Base-by-base conservation (phyloP, 108 stramenopile species). In the Fragilariopsis cylindrus region DNA sequence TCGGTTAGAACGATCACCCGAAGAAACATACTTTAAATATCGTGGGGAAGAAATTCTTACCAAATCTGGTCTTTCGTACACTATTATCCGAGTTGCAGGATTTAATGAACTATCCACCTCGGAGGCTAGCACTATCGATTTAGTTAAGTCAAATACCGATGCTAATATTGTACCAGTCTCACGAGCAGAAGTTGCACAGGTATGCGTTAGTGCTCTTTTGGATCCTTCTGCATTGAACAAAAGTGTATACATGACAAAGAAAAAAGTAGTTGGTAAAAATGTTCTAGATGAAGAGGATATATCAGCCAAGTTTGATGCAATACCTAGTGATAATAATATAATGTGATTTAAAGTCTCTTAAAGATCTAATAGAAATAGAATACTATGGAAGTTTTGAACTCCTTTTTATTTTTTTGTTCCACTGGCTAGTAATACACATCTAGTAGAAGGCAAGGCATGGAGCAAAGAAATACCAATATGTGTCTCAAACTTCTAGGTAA, bases 1-100 rank as follows among this genome's bases (percentile, higher is more conserved):
- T 19, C 12, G 15, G 21, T 45, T 40, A 41, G 73, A 73, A 62
- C 85, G 92, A 15, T 87, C 67, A 52, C 44, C 74, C 5, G 89
- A 89, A 69, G 92, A 91, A 70, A 88, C 89, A 3, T 94, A 94
- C 69, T 94, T 81, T 82, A 94, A 94, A 64, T 94, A 86, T 63
- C 83, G 82, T 40, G 93, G 90, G 0, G 93, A 94, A 71, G 89
- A 94, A 64, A 90, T 92, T 18, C 71, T 94, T 55, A 87, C 83
- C 72, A 84, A 85, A 42, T 91, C 90, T 73, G 93, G 93, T 30
- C 65, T 93, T 69, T 79, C 71, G 76, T 88, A 76, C 55, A 79
- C 88, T 21, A 91, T 93, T 39, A 80, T 91, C 2, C 73, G 93
- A 48, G 88, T 94, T 19, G 74, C 85, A 18, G 89, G 88, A 39